Percentiles rank a stretch among this genome's conserved stretches.
phyloP scores from a whole-genome alignment of 768 basidiomycete species.

The Mycena crocata region DNA sequence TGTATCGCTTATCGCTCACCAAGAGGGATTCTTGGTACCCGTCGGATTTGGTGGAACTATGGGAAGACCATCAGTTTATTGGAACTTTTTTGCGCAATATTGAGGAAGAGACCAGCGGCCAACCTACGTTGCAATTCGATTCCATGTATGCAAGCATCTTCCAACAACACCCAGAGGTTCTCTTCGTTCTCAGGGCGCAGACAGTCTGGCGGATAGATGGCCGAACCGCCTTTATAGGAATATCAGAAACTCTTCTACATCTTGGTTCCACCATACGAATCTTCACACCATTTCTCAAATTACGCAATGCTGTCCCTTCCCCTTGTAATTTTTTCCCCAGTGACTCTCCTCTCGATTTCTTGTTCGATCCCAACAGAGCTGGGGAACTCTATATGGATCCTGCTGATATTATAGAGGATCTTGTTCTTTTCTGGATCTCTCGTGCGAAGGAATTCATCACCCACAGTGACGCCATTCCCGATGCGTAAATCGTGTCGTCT shows the following conservation, averaged over 20 bases:
- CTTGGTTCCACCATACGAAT: not conserved
- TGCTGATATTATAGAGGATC: not conserved
- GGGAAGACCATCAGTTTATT: not conserved
- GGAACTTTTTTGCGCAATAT: not conserved
- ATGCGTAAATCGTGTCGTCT: not conserved
- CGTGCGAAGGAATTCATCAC: not conserved
- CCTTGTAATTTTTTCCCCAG: not conserved
- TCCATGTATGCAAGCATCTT: not conserved
- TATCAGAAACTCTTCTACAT: not conserved
- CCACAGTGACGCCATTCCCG: not conserved
- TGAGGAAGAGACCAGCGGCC: not conserved
- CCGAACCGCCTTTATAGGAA: not conserved
- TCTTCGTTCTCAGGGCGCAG: not conserved
- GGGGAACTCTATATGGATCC: not conserved
- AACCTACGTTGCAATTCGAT: not conserved
- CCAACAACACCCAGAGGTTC: not conserved
- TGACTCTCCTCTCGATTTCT: not conserved
- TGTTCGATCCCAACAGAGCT: not conserved
- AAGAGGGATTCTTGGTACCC: not conserved
- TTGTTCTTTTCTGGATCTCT: not conserved
- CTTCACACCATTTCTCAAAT: not conserved
- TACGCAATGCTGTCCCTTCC: not conserved
- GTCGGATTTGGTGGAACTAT: not conserved
- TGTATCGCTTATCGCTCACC: not conserved
- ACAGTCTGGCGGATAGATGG: not conserved